Base-by-base conservation (phyloP, 345 rosid genomes). In the Lepidium africanum region DNA sequence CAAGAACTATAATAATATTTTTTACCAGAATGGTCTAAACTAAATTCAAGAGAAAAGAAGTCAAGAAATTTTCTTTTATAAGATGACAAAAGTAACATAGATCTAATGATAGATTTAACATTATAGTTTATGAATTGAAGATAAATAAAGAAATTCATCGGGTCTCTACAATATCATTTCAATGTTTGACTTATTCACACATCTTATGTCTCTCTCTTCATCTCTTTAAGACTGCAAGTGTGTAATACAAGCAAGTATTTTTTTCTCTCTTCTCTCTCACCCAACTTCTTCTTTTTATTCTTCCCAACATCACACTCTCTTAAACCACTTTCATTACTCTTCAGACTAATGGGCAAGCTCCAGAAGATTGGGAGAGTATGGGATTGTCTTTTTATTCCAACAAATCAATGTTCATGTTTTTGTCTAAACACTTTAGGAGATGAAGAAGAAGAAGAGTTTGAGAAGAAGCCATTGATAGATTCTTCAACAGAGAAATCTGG, bases 391-490 rank as follows among this genome's bases (percentile, higher is more conserved):
- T 78, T 67, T 71, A 56, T 81, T 52, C 79, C 89, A 25, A 68
- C 81, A 39, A 77, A 77, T 13, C 81, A 83, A 7, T 70, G 85
- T 69, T 77, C 92, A 65, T 87, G 90, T 73, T 83, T 87, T 77
- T 83, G 90, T 78, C 73, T 79, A 36, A 85, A 73, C 68, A 81
- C 88, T 9, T 60, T 79, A 13, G 85, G 55, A 51, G 53, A 64
- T 30, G 71, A 72, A 13, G 78, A 81, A 49, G 71, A 58, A 32
- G 81, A 81, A 14, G 86, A 76, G 67, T 72, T 82, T 32, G 87
- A 85, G 77, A 76, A 73, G 53, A 75, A 71, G 52, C 76, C 86
- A 35, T 67, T 89, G 35, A 62, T 91, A 30, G 36, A 60, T 61
- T 74, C 78, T 60, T 67, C 63, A 4, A 47, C 69, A 46, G 79